Evolutionary conservation across 2,329 filamentous ascomycete species (phyloP).

Genomic region (Bipolaris zeicola): DNA sequence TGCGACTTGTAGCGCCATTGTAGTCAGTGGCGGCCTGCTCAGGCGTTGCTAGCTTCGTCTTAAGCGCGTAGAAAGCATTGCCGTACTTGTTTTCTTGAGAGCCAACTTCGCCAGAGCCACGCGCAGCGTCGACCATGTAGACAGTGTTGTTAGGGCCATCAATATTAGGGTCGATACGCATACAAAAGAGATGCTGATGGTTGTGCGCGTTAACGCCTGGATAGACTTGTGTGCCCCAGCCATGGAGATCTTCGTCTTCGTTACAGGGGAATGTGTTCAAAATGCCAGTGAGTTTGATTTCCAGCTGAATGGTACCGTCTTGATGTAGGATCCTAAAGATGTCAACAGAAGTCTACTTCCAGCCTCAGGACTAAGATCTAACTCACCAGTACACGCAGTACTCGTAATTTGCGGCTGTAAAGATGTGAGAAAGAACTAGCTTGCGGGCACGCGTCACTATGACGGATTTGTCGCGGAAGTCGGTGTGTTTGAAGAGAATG

Average conservation of each 20-base stretch:
- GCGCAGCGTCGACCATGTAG: conserved; percentile 25
- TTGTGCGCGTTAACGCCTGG: conserved; percentile 52
- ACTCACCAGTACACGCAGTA: conserved; percentile 34
- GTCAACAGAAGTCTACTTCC: neutral
- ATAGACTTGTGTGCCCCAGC: conserved; percentile 50
- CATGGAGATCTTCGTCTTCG: conserved; percentile 37
- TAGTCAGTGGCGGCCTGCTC: neutral
- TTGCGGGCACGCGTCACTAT: conserved; percentile 28
- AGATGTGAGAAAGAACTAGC: conserved; percentile 34
- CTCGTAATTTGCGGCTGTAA: conserved; percentile 39
- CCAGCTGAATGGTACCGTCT: conserved; percentile 50
- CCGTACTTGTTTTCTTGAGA: neutral
- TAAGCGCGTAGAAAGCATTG: neutral
- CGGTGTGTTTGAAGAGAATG: conserved; percentile 40
- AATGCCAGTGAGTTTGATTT: conserved; percentile 53
- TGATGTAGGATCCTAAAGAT: neutral
- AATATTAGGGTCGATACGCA: conserved; percentile 53
- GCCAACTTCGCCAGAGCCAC: conserved; percentile 19
- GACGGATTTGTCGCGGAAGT: conserved; percentile 29
- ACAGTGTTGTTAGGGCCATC: conserved; percentile 47
- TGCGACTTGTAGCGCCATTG: conserved; percentile 21
- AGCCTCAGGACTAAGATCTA: neutral
- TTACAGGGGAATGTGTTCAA: conserved; percentile 50
- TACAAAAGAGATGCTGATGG: conserved; percentile 53
- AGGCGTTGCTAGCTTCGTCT: neutral